These are phyloP conservation scores for Pseudonitzschia pungens DNA, from an alignment of 108 stramenopile species.

Conservation along the genomic window DNA sequence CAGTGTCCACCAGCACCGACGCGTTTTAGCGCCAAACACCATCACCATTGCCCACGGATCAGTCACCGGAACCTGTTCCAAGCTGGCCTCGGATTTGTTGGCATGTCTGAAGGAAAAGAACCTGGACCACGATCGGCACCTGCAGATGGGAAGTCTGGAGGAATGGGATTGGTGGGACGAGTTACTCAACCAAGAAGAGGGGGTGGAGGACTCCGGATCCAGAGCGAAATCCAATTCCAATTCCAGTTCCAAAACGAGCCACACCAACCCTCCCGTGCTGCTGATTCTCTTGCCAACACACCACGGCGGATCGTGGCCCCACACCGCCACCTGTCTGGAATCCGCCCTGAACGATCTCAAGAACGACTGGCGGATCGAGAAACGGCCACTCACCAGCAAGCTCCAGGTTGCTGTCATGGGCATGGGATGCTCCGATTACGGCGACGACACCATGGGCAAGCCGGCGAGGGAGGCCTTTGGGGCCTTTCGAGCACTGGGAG, in stretches of 20 bases:
- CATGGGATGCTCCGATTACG: slow-evolving; percentile 86
- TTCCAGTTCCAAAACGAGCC: not conserved
- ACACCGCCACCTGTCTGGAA: slow-evolving; percentile 45
- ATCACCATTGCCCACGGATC: slow-evolving; percentile 82
- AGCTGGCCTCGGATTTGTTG: slow-evolving; percentile 45
- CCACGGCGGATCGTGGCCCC: slow-evolving; percentile 73
- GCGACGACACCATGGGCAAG: slow-evolving; percentile 72
- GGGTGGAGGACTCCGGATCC: not conserved
- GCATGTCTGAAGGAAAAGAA: slow-evolving; percentile 20
- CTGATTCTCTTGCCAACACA: slow-evolving; percentile 75
- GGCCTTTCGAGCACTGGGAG: slow-evolving; percentile 62
- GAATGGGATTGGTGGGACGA: slow-evolving; percentile 92
- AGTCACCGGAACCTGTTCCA: slow-evolving; percentile 75
- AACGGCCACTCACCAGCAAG: slow-evolving; percentile 58
- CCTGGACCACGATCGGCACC: slow-evolving; percentile 18
- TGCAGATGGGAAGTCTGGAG: slow-evolving; percentile 53
- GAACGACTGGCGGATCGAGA: slow-evolving; percentile 85
- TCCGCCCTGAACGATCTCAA: slow-evolving; percentile 59
- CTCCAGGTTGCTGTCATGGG: slow-evolving; percentile 62
- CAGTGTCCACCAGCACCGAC: slow-evolving; percentile 4
- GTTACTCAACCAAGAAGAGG: slow-evolving; percentile 60
- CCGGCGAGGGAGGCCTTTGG: slow-evolving; percentile 74
- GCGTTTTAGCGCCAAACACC: slow-evolving; percentile 42
- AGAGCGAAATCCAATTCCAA: no score
- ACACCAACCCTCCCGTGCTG: slow-evolving; percentile 39